Evolutionary conservation across 2,329 filamentous ascomycete species (phyloP), one percentile per base, ranked within the genome.

Genomic region (Stagonosporopsis vannaccii): DNA sequence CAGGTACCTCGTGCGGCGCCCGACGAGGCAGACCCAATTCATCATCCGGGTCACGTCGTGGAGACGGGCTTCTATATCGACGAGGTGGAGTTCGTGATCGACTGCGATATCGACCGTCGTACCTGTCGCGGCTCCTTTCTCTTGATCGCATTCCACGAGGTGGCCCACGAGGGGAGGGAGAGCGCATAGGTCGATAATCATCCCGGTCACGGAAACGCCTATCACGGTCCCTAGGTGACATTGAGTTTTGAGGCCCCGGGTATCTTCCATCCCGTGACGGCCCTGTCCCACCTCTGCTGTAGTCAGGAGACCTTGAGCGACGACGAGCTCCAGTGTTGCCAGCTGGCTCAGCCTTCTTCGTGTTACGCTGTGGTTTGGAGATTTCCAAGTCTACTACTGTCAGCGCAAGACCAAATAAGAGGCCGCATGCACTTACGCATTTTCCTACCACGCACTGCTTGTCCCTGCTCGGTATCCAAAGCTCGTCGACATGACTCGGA

Each of bases 321-420:
- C 87, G 79, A 42, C 78, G 67, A 45, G 79, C 72, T 36, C 75
- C 67, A 41, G 76, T 61, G 74, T 63, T 69, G 20, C 55, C 60
- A 8, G 62, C 50, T 30, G 74, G 71, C 15, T 56, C 53, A 11
- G 80, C 81, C 45, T 88, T 88, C 48, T 87, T 85, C 43, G 87
- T 90, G 67, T 89, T 91, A 68, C 91, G 92, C 73, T 97, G 92
- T 3, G 89, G 87, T 58, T 94, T 94, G 6, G 93, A 97, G 35
- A 97, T 86, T 73, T 97, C 93, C 19, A 97, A 85, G 72, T 97
- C 92, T 95, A 60, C 4, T 15, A 39, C 37, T 17, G 65, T 80
- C 61, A 81, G 76, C 51, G 44, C 28, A 13, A 37, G 13, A 8
- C 37, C 20, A 25, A 19, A 3, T 35, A 26, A 8, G 33, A 22